These are phyloP conservation scores for Ascochyta rabiei DNA, from an alignment of 2,329 filamentous ascomycete species.

Conservation along the genomic window DNA sequence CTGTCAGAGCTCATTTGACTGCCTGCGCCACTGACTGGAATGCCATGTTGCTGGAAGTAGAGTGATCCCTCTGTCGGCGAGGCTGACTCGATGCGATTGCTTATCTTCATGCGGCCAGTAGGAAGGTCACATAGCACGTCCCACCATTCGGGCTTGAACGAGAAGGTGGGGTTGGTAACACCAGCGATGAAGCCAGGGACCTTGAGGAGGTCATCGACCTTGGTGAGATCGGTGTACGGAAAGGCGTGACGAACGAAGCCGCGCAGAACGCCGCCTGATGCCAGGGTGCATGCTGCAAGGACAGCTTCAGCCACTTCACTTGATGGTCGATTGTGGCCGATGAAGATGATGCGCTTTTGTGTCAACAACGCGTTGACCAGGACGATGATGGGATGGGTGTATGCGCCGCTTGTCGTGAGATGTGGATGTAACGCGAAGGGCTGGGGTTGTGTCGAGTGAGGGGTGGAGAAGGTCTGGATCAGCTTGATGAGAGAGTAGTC, in stretches of 20 bases:
- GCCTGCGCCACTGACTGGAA: slow-evolving; percentile 35
- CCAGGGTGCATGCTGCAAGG: slow-evolving; percentile 91
- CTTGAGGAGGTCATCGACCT: slow-evolving; percentile 93
- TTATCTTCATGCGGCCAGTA: slow-evolving; percentile 92
- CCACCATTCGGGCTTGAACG: slow-evolving; percentile 97
- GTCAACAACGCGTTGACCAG: slow-evolving; percentile 93
- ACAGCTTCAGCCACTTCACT: slow-evolving; percentile 98
- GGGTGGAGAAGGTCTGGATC: slow-evolving; percentile 88
- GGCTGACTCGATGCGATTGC: slow-evolving; percentile 80
- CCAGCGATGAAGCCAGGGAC: slow-evolving; percentile 98
- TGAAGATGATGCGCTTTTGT: slow-evolving; percentile 94
- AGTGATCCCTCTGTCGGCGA: slow-evolving; percentile 81
- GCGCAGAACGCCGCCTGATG: slow-evolving; percentile 86
- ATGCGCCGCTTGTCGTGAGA: slow-evolving; percentile 86
- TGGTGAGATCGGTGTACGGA: slow-evolving; percentile 96
- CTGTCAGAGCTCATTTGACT: slow-evolving; percentile 34
- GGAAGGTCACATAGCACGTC: slow-evolving; percentile 93
- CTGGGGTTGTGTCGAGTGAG: slow-evolving; percentile 81
- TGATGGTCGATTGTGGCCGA: slow-evolving; percentile 93
- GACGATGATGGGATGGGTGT: slow-evolving; percentile 93
- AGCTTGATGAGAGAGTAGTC: slow-evolving; percentile 98
- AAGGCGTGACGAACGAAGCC: slow-evolving; percentile 97
- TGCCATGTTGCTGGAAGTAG: slow-evolving; percentile 79
- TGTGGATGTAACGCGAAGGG: slow-evolving; percentile 88
- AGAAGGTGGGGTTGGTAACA: slow-evolving; percentile 96